Percentiles rank a stretch among this genome's conserved stretches.
These are phyloP conservation scores for Thraustotheca clavata DNA, from an alignment of 352 stramenopile species.

Conservation along the genomic window DNA sequence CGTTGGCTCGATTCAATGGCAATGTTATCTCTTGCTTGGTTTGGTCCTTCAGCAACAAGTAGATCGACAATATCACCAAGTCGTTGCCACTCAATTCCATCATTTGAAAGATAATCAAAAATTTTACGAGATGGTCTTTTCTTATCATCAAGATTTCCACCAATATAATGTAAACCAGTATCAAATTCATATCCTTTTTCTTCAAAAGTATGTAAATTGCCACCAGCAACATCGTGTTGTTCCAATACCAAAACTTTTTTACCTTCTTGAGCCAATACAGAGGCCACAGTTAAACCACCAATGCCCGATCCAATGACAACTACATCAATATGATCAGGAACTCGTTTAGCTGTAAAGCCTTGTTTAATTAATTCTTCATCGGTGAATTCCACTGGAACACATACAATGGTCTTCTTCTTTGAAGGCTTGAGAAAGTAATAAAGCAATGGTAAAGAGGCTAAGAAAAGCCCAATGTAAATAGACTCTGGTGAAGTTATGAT, in stretches of 20 bases:
- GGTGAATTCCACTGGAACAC: background rate
- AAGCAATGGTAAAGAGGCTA: background rate
- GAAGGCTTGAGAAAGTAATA: background rate
- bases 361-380: conserved; percentile 22
- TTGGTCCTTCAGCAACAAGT: background rate
- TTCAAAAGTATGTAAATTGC: conserved; percentile 34
- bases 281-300: conserved; percentile 26
- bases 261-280: conserved; percentile 30
- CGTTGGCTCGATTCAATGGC: background rate
- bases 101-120: conserved; percentile 16
- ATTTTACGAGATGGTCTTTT: conserved; percentile 16
- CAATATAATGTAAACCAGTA: conserved; percentile 42
- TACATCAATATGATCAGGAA: conserved; percentile 29
- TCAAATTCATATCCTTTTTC: conserved; percentile 40
- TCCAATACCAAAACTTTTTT: conserved; percentile 33
- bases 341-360: conserved; percentile 18
- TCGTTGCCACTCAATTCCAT: conserved; percentile 1
- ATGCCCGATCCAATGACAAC: conserved; percentile 43
- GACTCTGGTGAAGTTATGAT: background rate
- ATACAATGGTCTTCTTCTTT: too few relatives aligned
- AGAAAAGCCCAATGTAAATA: too few relatives aligned
- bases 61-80: conserved; percentile 7
- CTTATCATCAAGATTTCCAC: conserved; percentile 26
- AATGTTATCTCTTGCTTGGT: conserved; percentile 3
- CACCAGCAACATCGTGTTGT: conserved; percentile 37